These are phyloP conservation scores for Xylaria sp. DNA, from an alignment of 2,329 filamentous ascomycete genomes.

Conservation along the genomic window DNA sequence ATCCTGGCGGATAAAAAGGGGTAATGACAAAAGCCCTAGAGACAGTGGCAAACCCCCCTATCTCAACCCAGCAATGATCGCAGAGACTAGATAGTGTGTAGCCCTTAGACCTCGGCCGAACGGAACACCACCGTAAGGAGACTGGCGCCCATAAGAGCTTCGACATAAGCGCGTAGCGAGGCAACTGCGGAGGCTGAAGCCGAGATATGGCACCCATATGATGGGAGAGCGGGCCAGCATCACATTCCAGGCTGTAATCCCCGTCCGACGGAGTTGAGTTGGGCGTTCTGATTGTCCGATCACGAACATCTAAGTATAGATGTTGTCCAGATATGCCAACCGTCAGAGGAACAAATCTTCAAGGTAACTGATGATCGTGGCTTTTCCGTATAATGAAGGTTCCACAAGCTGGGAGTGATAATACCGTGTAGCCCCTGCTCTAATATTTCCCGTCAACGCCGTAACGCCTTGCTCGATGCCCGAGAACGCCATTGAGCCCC, in stretches of 20 bases:
- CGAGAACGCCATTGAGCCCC: slow-evolving; percentile 4
- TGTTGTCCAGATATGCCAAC: background rate
- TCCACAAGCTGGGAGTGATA: slow-evolving; percentile 4
- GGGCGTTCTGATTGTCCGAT: slow-evolving; percentile 34
- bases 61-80: background rate
- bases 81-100: background rate
- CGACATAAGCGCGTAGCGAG: slow-evolving; percentile 70
- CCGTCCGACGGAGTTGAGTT: slow-evolving; percentile 6
- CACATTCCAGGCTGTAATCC: slow-evolving; percentile 22
- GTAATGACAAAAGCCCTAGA: background rate
- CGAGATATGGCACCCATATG: slow-evolving; percentile 61
- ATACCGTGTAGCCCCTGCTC: background rate
- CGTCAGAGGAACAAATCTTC: background rate
- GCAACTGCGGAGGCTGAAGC: slow-evolving; percentile 81
- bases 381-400: slow-evolving; percentile 1
- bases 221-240: slow-evolving; percentile 50
- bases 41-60: background rate
- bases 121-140: background rate
- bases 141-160: slow-evolving; percentile 55
- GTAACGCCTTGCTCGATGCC: slow-evolving; percentile 24
- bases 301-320: slow-evolving; percentile 21
- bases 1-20: background rate
- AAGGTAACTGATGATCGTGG: background rate
- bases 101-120: background rate
- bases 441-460: slow-evolving; percentile 16